Evolutionary conservation across 2,329 filamentous ascomycete species (phyloP), one percentile per base, ranked within the genome.

Genomic region (Drechslerella dactyloides): DNA sequence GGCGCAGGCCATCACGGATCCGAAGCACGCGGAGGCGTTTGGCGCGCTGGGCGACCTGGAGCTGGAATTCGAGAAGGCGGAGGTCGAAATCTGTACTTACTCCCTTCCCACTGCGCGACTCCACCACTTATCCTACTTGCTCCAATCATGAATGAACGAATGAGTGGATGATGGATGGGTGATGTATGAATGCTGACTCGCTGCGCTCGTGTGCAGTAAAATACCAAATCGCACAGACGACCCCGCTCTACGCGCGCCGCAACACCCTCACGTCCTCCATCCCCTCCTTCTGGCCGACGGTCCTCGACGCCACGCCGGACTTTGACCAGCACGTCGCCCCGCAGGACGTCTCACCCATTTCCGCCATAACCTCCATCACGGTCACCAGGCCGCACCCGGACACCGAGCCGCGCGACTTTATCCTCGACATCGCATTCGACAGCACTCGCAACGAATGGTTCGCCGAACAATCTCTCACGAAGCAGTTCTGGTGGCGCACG

Each of bases 201-300:
- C 19, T 10, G 11, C 17, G 4, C 8, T 24, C 21, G 8, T 8
- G 27, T 8, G 27, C 78, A 93, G 90, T 92, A 78, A 88, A 90
- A 78, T 84, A 89, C 78, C 88, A 93, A 79, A 85, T 89, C 76
- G 81, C 84, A 75, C 83, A 92, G 76, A 85, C 86, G 77, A 82
- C 84, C 73, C 84, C 89, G 50, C 85, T 96, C 73, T 96, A 91
- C 83, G 84, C 85, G 77, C 90, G 90, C 81, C 91, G 93, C 78
- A 83, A 86, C 75, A 84, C 86, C 76, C 81, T 91, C 74, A 83
- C 94, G 74, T 80, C 85, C 74, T 84, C 88, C 78, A 93, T 97
- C 78, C 86, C 87, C 76, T 87, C 90, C 82, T 99, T 97, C 86
- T 97, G 94, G 94, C 84, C 90, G n/a, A 86, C 96, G 68, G 93